Base-by-base conservation (phyloP, 2,329 filamentous ascomycete species). In the Orbilia quercus region DNA sequence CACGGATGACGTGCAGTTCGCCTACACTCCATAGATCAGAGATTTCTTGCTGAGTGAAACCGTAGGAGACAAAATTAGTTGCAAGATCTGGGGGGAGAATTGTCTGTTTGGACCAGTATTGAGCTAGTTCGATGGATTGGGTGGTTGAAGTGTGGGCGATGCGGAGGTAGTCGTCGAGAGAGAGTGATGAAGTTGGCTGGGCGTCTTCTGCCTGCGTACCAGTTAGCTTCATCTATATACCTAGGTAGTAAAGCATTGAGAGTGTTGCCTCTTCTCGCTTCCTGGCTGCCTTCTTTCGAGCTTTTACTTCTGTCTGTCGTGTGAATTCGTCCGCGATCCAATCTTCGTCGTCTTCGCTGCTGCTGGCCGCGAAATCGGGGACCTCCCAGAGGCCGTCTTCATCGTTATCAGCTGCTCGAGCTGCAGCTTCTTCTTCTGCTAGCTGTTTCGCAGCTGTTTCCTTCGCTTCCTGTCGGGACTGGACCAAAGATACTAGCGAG, bases 391-490 rank as follows among this genome's bases (percentile, higher is more conserved):
- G 81, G 1, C 48, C 60, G n/a, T 54, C 59, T 5, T 65, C 67
- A 16, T 64, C 67, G 36, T 84, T 85, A 20, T 86, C 84, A 25
- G 92, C 85, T 9, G 95, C 92, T 55, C 94, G 89, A 7, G 83
- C 85, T 51, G 91, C 85, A 58, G 97, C 88, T 36, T 96, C 89
- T 60, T 88, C 85, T 93, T 93, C 97, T 20, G 85, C 90, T 60
- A 96, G 80, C 12, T 82, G 31, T 16, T 51, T 53, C 2, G 44
- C 50, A 11, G 22, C 48, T 18, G 58, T 51, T 23, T 64, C 44
- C 11, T 36, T 79, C 14, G 83, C 82, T 2, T 82, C 80, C 6
- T 82, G 80, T 14, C 65, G 57, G 0, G 84, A 81, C 38, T 82
- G 79, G 31, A 80, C 83, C 1, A 90, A 80, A 1, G 82, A 79